Conservation (phyloP, 2,329 filamentous ascomycete genomes). For the Gyromitra esculenta region DNA sequence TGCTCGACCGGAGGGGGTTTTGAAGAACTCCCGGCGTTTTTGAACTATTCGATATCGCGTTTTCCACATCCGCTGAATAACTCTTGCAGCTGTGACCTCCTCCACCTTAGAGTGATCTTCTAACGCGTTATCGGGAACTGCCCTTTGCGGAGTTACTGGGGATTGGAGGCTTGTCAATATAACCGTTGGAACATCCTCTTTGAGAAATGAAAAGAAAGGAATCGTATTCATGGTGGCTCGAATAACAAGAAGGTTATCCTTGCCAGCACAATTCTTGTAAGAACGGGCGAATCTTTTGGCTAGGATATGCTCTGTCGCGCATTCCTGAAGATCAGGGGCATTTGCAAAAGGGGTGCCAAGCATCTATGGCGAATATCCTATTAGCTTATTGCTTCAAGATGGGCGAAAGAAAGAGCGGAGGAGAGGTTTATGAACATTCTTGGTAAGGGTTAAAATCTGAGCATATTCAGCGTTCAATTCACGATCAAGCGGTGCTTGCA, state of each 20-base stretch:
- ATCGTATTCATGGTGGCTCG: not conserved
- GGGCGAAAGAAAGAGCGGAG: not conserved
- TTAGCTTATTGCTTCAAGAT: not conserved
- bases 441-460: constrained; percentile 6
- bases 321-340: not conserved
- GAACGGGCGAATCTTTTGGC: constrained; percentile 19
- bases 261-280: constrained; percentile 24
- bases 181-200: not conserved
- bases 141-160: not conserved
- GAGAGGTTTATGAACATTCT: constrained; percentile 15
- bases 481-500: not conserved
- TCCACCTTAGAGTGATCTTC: not conserved
- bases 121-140: not conserved
- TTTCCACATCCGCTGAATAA: constrained; percentile 34
- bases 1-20: constrained; percentile 25
- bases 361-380: not conserved
- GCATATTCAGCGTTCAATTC: constrained; percentile 5
- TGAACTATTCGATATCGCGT: constrained; percentile 24
- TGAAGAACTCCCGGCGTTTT: constrained; percentile 37
- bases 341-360: constrained; percentile 2
- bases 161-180: constrained; percentile 10
- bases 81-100: not conserved
- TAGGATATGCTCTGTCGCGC: constrained; percentile 7
- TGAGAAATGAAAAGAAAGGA: constrained; percentile 26
- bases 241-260: constrained; percentile 23